These are phyloP conservation scores for Panaeolus cyanescens DNA, from an alignment of 768 basidiomycete species.

Conservation along the genomic window DNA sequence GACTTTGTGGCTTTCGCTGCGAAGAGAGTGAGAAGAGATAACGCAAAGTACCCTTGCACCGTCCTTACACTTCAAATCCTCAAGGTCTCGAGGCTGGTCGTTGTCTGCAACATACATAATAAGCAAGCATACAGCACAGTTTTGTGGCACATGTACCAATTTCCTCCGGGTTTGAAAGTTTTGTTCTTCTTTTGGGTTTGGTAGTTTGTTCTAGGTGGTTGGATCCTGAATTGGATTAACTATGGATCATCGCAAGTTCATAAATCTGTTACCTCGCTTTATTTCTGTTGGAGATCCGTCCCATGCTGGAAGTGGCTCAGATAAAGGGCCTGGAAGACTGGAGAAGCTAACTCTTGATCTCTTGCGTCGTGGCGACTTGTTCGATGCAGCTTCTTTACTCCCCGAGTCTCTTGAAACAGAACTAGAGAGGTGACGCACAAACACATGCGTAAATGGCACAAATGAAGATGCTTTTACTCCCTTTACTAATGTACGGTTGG, in stretches of 20 bases:
- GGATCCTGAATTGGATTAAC: background rate
- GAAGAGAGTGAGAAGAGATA: background rate
- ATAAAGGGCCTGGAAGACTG: conserved; percentile 6
- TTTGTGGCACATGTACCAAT: background rate
- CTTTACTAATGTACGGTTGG: background rate
- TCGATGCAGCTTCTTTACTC: background rate
- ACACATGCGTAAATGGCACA: background rate
- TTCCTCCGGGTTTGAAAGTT: background rate
- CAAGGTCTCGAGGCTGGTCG: background rate
- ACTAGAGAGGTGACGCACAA: background rate
- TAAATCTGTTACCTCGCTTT: background rate
- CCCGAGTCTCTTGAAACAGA: background rate
- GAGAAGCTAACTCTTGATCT: background rate
- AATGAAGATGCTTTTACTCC: conserved; percentile 24
- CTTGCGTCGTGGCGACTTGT: background rate
- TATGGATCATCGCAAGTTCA: background rate
- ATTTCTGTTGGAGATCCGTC: background rate
- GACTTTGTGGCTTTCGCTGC: conserved; percentile 23
- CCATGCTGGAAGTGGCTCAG: conserved; percentile 10
- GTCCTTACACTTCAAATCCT: conserved; percentile 8
- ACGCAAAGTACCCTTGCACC: background rate
- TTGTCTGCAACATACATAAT: background rate
- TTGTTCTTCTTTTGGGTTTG: background rate
- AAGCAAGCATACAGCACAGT: too few species aligned
- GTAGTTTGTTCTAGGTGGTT: background rate